Conservation (phyloP, 148 eudicot species). For the Persicaria maculosa region DNA sequence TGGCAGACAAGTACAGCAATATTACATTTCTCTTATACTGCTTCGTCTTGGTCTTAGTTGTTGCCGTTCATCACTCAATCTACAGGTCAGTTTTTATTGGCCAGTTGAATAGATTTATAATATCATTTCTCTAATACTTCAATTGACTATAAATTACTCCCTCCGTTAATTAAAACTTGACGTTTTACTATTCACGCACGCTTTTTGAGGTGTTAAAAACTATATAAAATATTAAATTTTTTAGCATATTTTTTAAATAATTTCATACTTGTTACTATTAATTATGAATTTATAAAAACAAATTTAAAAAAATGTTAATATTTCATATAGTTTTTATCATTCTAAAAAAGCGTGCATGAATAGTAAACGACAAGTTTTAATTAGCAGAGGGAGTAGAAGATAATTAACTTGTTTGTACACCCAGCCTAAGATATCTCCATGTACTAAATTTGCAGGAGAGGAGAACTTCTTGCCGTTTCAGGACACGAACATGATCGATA, state of each 20-base stretch:
- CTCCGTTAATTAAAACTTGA: too few species aligned
- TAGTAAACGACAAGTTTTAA: too few species aligned
- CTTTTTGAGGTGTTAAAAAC: too few species aligned
- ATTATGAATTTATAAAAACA: too few species aligned
- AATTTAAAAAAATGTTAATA: too few species aligned
- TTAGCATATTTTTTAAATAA: too few species aligned
- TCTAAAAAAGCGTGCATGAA: too few species aligned
- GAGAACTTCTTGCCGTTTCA: conserved; percentile 51
- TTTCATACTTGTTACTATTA: too few species aligned
- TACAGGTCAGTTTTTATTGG: conserved; percentile 57
- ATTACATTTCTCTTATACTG: conserved; percentile 74
- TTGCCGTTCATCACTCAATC: conserved; percentile 63
- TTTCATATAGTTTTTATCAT: too few species aligned
- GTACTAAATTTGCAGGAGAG: conserved; percentile 58
- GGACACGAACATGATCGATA: conserved; percentile 56
- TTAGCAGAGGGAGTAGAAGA: too few species aligned
- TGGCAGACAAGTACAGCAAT: conserved; percentile 92
- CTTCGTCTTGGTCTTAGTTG: conserved; percentile 60
- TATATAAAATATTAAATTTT: too few species aligned
- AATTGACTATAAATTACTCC: neutral
- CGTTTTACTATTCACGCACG: too few species aligned
- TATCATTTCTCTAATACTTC: neutral
- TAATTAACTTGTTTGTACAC: neutral
- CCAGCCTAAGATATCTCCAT: neutral
- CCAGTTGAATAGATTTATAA: neutral